Conservation (phyloP, 257 asterid species). For the Penstemon davidsonii region DNA sequence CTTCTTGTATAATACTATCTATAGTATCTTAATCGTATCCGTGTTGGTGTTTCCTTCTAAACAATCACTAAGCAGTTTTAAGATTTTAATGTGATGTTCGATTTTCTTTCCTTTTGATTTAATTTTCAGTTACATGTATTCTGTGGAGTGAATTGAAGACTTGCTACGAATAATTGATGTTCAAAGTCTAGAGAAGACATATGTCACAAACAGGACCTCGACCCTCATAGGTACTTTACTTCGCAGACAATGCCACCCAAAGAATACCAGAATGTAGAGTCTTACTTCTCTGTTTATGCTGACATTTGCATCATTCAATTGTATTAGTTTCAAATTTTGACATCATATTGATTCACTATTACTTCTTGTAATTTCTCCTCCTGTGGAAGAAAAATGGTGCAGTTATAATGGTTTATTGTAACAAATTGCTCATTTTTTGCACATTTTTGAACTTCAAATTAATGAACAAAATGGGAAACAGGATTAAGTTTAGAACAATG, state of each 20-base stretch:
- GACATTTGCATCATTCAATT: too few species aligned
- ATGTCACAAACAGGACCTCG: neutral
- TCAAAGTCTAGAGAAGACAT: constrained; percentile 1
- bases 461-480: neutral
- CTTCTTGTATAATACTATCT: too few species aligned
- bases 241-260: constrained; percentile 8
- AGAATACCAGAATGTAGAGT: neutral
- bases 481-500: neutral
- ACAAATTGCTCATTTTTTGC: neutral
- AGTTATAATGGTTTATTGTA: neutral
- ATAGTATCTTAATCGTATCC: too few species aligned
- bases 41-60: too few species aligned
- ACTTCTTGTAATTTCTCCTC: neutral
- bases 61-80: too few species aligned
- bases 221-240: constrained; percentile 19
- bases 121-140: constrained; percentile 10
- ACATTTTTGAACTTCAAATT: neutral
- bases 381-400: neutral
- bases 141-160: constrained; percentile 11
- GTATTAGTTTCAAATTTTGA: too few species aligned
- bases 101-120: neutral
- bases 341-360: neutral
- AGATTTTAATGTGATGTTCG: neutral
- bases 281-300: too few species aligned
- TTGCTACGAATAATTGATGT: constrained; percentile 5